Base-by-base conservation (phyloP, 2,329 filamentous ascomycete species). In the Pseudodiploospora longispora region DNA sequence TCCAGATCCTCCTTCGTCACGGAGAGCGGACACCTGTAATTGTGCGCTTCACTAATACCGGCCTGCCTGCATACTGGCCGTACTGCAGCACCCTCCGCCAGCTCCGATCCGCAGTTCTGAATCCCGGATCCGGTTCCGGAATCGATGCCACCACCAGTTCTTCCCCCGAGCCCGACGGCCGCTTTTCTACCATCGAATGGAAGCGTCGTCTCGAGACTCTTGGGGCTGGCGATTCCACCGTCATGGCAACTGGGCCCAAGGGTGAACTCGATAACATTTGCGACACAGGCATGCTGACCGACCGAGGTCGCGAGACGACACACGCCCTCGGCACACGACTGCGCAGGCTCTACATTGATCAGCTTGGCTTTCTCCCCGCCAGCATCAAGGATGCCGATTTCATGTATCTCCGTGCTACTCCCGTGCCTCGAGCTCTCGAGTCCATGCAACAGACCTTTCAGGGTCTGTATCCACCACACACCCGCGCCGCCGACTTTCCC, bases 11-110 rank as follows among this genome's bases (percentile, higher is more conserved):
- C 50, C 76, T 89, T 57, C 82, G 85, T 46, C 85, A 90, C 66
- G 85, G 85, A 66, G 79, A 83, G 69, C 83, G 91, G 46, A 91
- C 84, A 6, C 91, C 91, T 29, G 86, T 97, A 29, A 85, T 81
- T 46, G 76, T 86, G n/a, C 84, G 93, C 34, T 96, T 98, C 63
- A 78, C 86, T 59, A 93, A 91, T 67, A 77, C 78, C 39, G 80
- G 80, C 8, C 72, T 84, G n/a, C 62, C 68, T 36, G 60, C 74
- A 40, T 82, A 81, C 65, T 98, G 93, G 93, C 88, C 93, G 2
- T 97, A 96, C 67, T 98, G 93, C 68, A 77, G 78, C 52, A 79
- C 83, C 44, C 86, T 85, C 27, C 77, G 80, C 47, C 82, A 83
- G 52, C 75, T 97, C 60, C 78, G 66, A 48, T 67, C 68, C 30